Evolutionary conservation across 768 basidiomycete genomes (phyloP), one percentile per base, ranked within the genome.

Genomic region (Tricholoma bakamatsutake): DNA sequence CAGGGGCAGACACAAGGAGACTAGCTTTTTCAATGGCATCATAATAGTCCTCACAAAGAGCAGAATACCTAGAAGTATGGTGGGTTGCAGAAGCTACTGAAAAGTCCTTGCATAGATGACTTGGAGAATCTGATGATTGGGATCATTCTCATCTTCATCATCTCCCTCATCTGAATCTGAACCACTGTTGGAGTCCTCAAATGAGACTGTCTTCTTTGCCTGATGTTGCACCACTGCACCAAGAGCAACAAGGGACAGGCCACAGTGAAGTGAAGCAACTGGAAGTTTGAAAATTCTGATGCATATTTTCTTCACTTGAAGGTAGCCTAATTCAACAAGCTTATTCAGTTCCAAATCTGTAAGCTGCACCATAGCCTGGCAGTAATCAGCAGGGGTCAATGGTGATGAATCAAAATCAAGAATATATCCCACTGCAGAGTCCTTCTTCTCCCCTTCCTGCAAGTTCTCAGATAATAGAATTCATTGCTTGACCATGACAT

Each of bases 401-500:
- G 37, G 52, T 21, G 52, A 24, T 2, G 37, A 37, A 39, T 53
- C 52, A 30, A 17, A 43, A 21, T 53, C 52, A 34, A 53, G 34
- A 17, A 42, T 53, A 30, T 42, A 43, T 8, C 52, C 39, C 2
- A 15, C 52, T 28, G 8, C 3, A 1, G 39, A 53, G 7, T n/a
- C 11, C 17, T 53, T 42, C 21, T 53, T 27, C 12, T 21, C 27
- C n/a, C 7, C 39, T 42, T 53, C 40, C 6, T 28, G 8, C 5
- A 24, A 53, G n/a, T 53, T 28, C 15, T 62, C 64, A 0, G 64
- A 63, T 13, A 67, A 57, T 8, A 69, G 65, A 21, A 69, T 62
- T 0, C 53, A 55, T 45, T 69, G 68, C 1, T 65, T 52, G 1
- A 66, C 57, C 64, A 62, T 61, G 4, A 67, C 57, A 53, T 69